Base-by-base conservation (phyloP, 495 filamentous ascomycete genomes). In the Xylaria castorea region DNA sequence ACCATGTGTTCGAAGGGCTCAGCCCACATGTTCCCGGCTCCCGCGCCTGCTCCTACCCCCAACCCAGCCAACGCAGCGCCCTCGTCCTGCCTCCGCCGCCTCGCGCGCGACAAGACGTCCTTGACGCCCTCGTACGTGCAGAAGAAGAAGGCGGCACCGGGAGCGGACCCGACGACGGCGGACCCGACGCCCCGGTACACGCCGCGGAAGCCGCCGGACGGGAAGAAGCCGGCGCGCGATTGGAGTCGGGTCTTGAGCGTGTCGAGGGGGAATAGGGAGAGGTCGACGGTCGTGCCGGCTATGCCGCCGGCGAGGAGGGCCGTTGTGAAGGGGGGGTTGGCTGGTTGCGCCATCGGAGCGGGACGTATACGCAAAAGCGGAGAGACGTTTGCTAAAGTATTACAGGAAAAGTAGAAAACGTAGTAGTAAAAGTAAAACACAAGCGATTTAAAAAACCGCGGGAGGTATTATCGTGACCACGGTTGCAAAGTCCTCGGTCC, bases 71-170 rank as follows among this genome's bases (percentile, higher is more conserved):
- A 4, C 48, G 20, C 68, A 12, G 3, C 58, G 11, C 30, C 32
- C 48, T 71, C 42, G 68, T 73, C 48, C 70, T 53, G 34, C 72
- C 66, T 68, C 75, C 51, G 38, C 36, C 74, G 46, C 16, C 72
- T 48, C 1, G 73, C 55, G 46, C 77, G 66, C 7, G 81, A 77
- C 46, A 94, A 83, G 14, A 88, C 76, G 6, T 84, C 75, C 79
- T 98, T 98, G 53, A 92, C 85, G 64, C 88, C 84, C 79, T 99
- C 96, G 84, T 99, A 99, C 70, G 94, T 97, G 79, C 94, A 92
- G 89, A 99, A 99, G 89, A 99, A 99, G 74, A 97, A 93, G 53
- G 96, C 95, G 7, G 96, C 96, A n/a, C 94, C 94, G 7, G 96
- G 96, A 0, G 97, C 97, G 46, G 94, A 97, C n/a, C 96, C 96